These are phyloP conservation scores for Lathyrus sativus DNA, from an alignment of 306 rosid genomes.

Conservation along the genomic window DNA sequence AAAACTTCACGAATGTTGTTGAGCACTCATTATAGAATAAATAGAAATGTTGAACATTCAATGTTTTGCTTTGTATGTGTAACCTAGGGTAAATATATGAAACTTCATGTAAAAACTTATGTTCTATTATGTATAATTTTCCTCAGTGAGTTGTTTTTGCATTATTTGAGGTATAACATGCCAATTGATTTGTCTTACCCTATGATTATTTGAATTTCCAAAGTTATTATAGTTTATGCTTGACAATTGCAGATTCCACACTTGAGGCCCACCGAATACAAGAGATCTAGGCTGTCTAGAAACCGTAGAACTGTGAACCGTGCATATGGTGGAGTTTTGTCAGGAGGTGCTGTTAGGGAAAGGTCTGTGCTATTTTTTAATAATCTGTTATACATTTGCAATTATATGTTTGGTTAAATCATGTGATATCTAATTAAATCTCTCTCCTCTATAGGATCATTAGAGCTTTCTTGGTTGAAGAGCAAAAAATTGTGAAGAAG, in stretches of 20 bases:
- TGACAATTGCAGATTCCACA: slow-evolving; percentile 66
- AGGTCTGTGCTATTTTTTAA: slow-evolving; percentile 49
- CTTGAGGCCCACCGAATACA: slow-evolving; percentile 73
- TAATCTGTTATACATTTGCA: neutral
- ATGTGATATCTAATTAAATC: neutral
- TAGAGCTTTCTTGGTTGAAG: slow-evolving; percentile 75
- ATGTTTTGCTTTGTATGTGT: neutral
- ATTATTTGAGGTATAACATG: neutral
- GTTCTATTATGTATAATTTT: slow-evolving; percentile 1
- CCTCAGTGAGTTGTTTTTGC: neutral
- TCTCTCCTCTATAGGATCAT: slow-evolving; percentile 51
- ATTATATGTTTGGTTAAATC: neutral
- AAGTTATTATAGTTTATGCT: neutral
- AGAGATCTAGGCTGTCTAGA: slow-evolving; percentile 73
- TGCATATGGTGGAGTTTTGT: slow-evolving; percentile 74
- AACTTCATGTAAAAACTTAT: neutral
- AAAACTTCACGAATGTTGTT: neutral
- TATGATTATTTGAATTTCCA: neutral
- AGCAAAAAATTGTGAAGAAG: slow-evolving; percentile 80
- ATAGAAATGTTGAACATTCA: neutral
- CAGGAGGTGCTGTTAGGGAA: slow-evolving; percentile 77
- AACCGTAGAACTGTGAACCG: slow-evolving; percentile 77
- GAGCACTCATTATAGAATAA: neutral
- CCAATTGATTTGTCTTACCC: neutral
- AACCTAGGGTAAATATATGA: neutral